These are phyloP conservation scores for Porcisia hertigi DNA, from an alignment of 208 protist genomes.

Conservation along the genomic window DNA sequence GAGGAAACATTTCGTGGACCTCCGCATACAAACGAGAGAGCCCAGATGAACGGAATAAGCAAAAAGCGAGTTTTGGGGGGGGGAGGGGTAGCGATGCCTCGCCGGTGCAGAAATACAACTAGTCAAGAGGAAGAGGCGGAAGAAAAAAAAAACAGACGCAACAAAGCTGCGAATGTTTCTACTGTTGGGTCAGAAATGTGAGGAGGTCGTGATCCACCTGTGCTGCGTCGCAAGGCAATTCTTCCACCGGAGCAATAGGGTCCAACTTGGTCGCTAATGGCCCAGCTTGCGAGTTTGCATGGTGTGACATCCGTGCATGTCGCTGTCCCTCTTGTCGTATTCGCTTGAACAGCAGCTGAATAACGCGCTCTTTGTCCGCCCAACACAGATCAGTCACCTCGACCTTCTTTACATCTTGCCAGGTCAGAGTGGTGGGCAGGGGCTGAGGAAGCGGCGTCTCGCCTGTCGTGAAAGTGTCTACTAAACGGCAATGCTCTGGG, in stretches of 20 bases:
- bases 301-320: not conserved
- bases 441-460: constrained; percentile 7
- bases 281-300: not conserved
- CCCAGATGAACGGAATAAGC: too few species aligned
- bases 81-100: too few species aligned
- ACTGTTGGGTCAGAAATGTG: constrained; percentile 59
- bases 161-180: not conserved
- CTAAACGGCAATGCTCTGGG: not conserved
- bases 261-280: not conserved
- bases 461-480: not conserved
- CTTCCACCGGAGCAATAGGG: not conserved
- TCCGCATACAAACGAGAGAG: too few species aligned
- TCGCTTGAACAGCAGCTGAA: constrained; percentile 80
- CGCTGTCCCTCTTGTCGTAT: constrained; percentile 46
- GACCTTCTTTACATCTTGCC: constrained; percentile 58
- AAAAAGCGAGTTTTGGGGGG: too few species aligned
- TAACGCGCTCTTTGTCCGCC: constrained; percentile 90
- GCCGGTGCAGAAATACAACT: not conserved
- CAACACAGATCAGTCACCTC: constrained; percentile 84
- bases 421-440: constrained; percentile 48
- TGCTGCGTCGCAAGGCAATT: too few species aligned
- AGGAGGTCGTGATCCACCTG: constrained; percentile 19
- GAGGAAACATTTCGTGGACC: too few species aligned
- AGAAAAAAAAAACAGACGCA: not conserved
- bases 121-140: not conserved